Evolutionary conservation across 1,284 basidiomycete genomes (phyloP), one percentile per base, ranked within the genome.

Genomic region (Lentinula novae-zelandiae): DNA sequence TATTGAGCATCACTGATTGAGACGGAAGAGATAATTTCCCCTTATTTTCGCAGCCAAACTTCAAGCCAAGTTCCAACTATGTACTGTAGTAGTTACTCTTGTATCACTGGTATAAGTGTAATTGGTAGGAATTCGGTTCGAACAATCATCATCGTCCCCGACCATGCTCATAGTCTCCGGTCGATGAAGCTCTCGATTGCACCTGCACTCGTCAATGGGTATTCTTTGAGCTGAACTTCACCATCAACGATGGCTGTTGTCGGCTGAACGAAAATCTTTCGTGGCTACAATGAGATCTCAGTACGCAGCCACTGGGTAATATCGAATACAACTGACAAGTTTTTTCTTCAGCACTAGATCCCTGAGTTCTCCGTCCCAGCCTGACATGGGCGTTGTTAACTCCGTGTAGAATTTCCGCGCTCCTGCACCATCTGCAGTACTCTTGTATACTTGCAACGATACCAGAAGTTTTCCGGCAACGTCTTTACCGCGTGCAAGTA

Each of bases 151-250:
- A 22, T 22, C 22, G 2, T 22, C 22, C 22, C 22, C 22, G 22
- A 52, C 31, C 40, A 33, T 36, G 42, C 54, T 60, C 51, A 90
- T 60, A 92, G 70, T 54, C 77, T 79, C 58, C 89, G 78, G 70
- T 93, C 91, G 63, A 94, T 84, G 75, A 89, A 90, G 67, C 89
- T 91, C 73, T 92, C 82, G 60, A 94, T 90, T 31, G 86, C 79
- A 36, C 92, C 92, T 17, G 82, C 84, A 5, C 81, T 67, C 2
- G 84, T 90, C 53, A 89, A 74, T 5, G 88, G 83, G 69, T 93
- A 94, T 68, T 93, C 91, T 72, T 85, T 90, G 62, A 94, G 74
- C 63, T 84, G 74, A 36, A 91, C 88, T 66, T 89, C 82, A 36
- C 76, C 86, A 62, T 84, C 73, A 54, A 81, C 79, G 52, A 93